Base-by-base conservation (phyloP, 768 basidiomycete species). In the Russula olivacea region DNA sequence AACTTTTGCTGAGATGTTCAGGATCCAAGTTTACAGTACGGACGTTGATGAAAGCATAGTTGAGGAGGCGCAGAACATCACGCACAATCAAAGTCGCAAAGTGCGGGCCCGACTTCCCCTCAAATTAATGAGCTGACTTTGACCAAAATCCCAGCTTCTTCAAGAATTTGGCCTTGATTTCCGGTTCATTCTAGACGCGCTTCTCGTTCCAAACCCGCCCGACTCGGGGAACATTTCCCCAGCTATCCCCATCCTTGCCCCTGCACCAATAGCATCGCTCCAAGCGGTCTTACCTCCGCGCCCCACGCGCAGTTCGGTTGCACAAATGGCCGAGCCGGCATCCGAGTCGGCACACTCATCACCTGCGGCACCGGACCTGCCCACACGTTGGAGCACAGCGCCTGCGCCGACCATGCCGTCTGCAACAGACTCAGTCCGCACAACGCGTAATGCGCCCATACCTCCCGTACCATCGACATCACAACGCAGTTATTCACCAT, bases 111-210 rank as follows among this genome's bases (percentile, higher is more conserved):
- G 14, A 12, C 6, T n/a, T 15, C 5, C 14, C 12, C 2, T 40
- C 6, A 25, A 15, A 12, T 40, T 17, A 10, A 23, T 32, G 14
- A 23, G 4, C 40, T 12, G 11, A 51, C 30, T 28, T 25, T 36
- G 11, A 45, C 23, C 3, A 9, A 61, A 50, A 23, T 0, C 53
- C 17, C 66, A 93, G 89, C 82, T 96, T 17, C 79, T 98, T 7
- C 87, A 93, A 76, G 95, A 98, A 69, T 93, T 87, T 70, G 95
- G 95, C 2, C 84, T 98, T 40, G 95, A 97, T 76, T 97, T 98
- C 72, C 88, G 89, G 25, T 93, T 88, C 76, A 78, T 96, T n/a
- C 78, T 98, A n/a, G 86, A 91, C 38, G 79, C 81, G n/a, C 76
- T 89, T 4, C 78, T 91, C 1, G 74, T 79, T 14, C 81, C 83